These are phyloP conservation scores for Knufia fluminis DNA, from an alignment of 2,329 filamentous ascomycete species.

Conservation along the genomic window DNA sequence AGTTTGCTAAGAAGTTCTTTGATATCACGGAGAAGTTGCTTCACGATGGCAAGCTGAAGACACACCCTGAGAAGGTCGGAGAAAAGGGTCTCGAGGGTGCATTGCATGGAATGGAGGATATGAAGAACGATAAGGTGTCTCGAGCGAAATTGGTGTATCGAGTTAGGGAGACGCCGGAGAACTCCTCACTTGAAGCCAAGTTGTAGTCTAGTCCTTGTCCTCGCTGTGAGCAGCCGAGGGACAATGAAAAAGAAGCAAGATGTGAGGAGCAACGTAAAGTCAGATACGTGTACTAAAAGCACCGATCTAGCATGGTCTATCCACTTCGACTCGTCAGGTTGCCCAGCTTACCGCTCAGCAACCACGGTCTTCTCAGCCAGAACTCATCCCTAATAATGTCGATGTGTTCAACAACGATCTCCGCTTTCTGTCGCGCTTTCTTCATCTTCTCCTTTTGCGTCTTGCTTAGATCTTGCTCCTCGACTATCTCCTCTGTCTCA, in stretches of 20 bases:
- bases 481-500: neutral
- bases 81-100: conserved; percentile 38
- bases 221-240: too few species aligned
- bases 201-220: neutral
- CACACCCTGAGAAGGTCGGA: conserved; percentile 35
- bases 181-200: neutral
- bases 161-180: conserved; percentile 22
- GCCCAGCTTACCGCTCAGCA: conserved; percentile 64
- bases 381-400: conserved; percentile 96
- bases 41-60: conserved; percentile 34
- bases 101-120: conserved; percentile 35
- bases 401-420: conserved; percentile 71
- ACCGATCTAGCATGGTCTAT: neutral
- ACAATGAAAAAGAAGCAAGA: too few species aligned
- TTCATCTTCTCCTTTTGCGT: conserved; percentile 75
- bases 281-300: too few species aligned
- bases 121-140: conserved; percentile 39
- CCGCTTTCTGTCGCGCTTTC: conserved; percentile 71
- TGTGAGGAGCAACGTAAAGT: too few species aligned
- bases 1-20: conserved; percentile 36
- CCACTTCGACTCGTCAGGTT: conserved; percentile 35
- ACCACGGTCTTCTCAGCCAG: conserved; percentile 80
- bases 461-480: conserved; percentile 40
- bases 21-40: conserved; percentile 33
- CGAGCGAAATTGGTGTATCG: conserved; percentile 42